These are phyloP conservation scores for Pinus albicaulis DNA, from an alignment of 75 land plant genomes.

Conservation along the genomic window DNA sequence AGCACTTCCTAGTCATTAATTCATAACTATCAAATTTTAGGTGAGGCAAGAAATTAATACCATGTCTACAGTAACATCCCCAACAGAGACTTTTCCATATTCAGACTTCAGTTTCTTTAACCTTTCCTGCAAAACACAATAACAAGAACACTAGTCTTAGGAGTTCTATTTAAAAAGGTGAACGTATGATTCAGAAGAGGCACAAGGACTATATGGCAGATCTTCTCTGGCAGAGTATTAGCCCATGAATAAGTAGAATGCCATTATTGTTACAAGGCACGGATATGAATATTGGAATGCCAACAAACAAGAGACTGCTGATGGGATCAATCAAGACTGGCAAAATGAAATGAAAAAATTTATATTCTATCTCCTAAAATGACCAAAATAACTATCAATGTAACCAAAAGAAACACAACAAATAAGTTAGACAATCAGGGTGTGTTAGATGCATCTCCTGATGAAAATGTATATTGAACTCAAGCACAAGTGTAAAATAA, in stretches of 20 bases:
- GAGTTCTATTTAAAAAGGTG: neutral
- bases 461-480: too few relatives aligned
- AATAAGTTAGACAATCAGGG: too few relatives aligned
- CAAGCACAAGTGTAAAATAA: too few relatives aligned
- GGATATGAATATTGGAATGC: neutral
- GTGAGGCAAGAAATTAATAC: constrained; percentile 22
- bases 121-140: constrained; percentile 55
- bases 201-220: neutral
- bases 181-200: neutral
- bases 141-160: neutral
- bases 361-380: too few relatives aligned
- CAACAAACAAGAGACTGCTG: too few relatives aligned
- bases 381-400: too few relatives aligned
- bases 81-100: constrained; percentile 80
- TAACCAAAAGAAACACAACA: too few relatives aligned
- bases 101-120: constrained; percentile 81
- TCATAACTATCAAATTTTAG: neutral
- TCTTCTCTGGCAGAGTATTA: neutral
- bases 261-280: neutral
- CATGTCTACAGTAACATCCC: constrained; percentile 92
- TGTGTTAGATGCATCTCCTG: too few relatives aligned
- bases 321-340: too few relatives aligned
- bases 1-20: neutral
- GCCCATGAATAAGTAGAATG: neutral
- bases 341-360: too few relatives aligned